Conservation (phyloP, 2,329 filamentous ascomycete genomes). For the Metarhizium robertsii region DNA sequence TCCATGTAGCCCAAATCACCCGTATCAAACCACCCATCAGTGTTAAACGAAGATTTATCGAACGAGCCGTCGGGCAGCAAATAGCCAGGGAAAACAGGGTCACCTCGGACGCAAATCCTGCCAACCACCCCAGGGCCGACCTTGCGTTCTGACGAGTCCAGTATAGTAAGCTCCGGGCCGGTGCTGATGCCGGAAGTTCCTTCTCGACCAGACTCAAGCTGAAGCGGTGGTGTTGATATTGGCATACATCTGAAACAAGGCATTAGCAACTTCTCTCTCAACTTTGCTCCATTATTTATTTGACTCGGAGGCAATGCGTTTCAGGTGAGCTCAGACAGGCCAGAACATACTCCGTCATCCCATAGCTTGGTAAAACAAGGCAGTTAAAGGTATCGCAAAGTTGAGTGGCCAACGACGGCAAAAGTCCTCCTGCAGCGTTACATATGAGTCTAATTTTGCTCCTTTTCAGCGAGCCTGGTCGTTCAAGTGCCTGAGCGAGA, state of each 20-base stretch:
- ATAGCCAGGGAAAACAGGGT: slow-evolving; percentile 42
- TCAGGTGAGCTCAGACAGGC: background rate
- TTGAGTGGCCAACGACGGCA: slow-evolving; percentile 39
- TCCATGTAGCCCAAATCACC: slow-evolving; percentile 46
- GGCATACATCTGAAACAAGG: slow-evolving; percentile 37
- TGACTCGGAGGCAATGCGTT: background rate
- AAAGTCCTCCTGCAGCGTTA: slow-evolving; percentile 44
- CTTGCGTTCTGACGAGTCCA: slow-evolving; percentile 29
- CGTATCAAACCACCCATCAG: slow-evolving; percentile 43
- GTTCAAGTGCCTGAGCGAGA: slow-evolving; percentile 32
- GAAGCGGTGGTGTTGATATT: slow-evolving; percentile 44
- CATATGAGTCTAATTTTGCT: slow-evolving; percentile 42
- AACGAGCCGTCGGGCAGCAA: slow-evolving; percentile 30
- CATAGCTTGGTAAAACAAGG: slow-evolving; percentile 45
- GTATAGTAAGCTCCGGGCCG: slow-evolving; percentile 41
- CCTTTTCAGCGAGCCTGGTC: slow-evolving; percentile 28
- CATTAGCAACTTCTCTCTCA: background rate
- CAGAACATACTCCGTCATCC: slow-evolving; percentile 42
- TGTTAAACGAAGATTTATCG: slow-evolving; percentile 36
- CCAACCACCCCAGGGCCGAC: slow-evolving; percentile 28
- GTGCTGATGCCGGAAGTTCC: slow-evolving; percentile 44
- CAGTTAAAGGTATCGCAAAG: slow-evolving; percentile 41
- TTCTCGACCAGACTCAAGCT: slow-evolving; percentile 39
- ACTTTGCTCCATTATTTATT: background rate
- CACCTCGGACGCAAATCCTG: slow-evolving; percentile 40